Evolutionary conservation across 176 grass and related monocot species (phyloP), one percentile per base, ranked within the genome.

Genomic region (Thalia dealbata): DNA sequence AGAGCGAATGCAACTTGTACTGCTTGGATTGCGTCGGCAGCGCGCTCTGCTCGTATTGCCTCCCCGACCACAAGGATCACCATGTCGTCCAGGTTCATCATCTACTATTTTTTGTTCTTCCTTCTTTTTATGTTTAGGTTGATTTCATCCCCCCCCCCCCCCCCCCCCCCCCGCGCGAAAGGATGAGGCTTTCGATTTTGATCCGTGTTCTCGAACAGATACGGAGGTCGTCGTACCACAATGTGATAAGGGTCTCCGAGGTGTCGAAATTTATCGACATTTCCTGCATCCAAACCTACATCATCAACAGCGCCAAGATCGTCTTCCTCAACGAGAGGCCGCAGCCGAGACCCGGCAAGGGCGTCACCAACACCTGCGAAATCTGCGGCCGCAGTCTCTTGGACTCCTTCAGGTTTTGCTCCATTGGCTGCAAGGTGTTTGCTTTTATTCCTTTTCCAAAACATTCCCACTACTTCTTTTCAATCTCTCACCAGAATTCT

Each of bases 1-100:
- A 82, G 80, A 86, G 77, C 64, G 84, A 86, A 63, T 86, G 84
- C 76, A 86, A 86, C 68, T 74, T 89, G 67, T 85, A 82, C 67
- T 89, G 82, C 61, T 58, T 89, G 29, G 71, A 82, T 41, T 89
- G 86, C 79, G 76, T 56, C n/a, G 79, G 82, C 10, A 3, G 46
- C 41, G 82, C 86, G 56, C 81, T 82, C 71, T 81, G 82, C 19
- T 68, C 71, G 22, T 82, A 81, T 30, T 81, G 82, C 74, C 75
- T 81, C 16, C 27, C 71, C 28, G 25, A 67, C 44, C 84, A 86
- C 74, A 81, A 64, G 61, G 79, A 81, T 62, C 84, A 86, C 43
- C 74, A 67, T n/a, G 68, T 78, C 3, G 84, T 86, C 16, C 84
- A 86, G 79, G 84, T 78, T 29, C 65, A 14, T 63, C 32, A 9